These are phyloP conservation scores for Oropetium thomaeum DNA, from an alignment of 176 grass and related monocot species.

Conservation along the genomic window DNA sequence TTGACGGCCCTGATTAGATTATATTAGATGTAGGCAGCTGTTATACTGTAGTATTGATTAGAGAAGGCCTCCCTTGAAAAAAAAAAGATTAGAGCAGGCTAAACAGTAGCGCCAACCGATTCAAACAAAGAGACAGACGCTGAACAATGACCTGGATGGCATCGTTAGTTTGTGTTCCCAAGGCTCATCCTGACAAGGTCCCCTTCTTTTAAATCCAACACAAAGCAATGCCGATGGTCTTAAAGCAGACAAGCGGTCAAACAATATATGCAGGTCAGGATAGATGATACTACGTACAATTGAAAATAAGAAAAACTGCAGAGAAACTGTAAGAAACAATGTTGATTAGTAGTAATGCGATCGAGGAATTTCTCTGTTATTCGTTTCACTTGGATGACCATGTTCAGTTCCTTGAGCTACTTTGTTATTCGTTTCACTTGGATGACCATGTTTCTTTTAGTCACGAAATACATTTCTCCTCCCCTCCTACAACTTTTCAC, in stretches of 20 bases:
- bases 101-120: not conserved
- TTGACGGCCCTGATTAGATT: not conserved
- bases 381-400: no score
- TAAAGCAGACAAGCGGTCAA: constrained; percentile 68
- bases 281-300: not conserved
- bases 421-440: not conserved
- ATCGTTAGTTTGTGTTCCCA: constrained; percentile 56
- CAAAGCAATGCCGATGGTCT: constrained; percentile 53
- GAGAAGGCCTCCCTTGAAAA: no score
- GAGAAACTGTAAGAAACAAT: constrained; percentile 5
- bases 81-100: no score
- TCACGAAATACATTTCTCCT: constrained; percentile 9
- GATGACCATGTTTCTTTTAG: constrained; percentile 15
- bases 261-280: constrained; percentile 38
- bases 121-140: constrained; percentile 16
- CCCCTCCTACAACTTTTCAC: constrained; percentile 30
- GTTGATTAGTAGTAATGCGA: constrained; percentile 16
- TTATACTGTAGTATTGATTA: not conserved
- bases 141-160: constrained; percentile 10
- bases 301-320: constrained; percentile 10
- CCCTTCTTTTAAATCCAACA: constrained; percentile 36
- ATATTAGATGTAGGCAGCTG: not conserved
- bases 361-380: no score
- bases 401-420: constrained; percentile 8
- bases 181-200: constrained; percentile 46